phyloP scores from a whole-genome alignment of 2,329 filamentous ascomycete genomes.

The Biscogniauxia mediterranea region DNA sequence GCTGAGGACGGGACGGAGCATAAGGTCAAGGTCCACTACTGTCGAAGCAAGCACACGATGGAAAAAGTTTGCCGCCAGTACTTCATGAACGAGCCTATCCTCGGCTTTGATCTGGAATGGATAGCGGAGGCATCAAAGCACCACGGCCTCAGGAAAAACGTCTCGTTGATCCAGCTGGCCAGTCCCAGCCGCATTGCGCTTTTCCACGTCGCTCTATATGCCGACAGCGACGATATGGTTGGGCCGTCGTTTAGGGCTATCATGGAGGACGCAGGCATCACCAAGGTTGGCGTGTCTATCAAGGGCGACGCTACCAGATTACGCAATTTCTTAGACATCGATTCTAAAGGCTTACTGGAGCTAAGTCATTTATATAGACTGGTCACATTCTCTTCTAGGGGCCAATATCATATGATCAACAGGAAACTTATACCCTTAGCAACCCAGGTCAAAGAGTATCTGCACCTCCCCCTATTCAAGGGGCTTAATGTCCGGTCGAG shows the following conservation, averaged over 20 bases:
- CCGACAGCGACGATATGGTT: slow-evolving; percentile 56
- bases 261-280: slow-evolving; percentile 67
- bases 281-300: slow-evolving; percentile 77
- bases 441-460: slow-evolving; percentile 65
- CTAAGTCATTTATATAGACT: slow-evolving; percentile 79
- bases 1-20: slow-evolving; percentile 41
- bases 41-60: slow-evolving; percentile 62
- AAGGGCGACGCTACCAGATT: slow-evolving; percentile 69
- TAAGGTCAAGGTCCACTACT: slow-evolving; percentile 73
- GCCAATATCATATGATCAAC: slow-evolving; percentile 58
- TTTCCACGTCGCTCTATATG: slow-evolving; percentile 73
- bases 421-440: slow-evolving; percentile 65
- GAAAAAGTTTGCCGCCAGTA: slow-evolving; percentile 63
- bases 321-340: slow-evolving; percentile 61
- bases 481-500: slow-evolving; percentile 66
- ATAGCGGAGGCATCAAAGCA: slow-evolving; percentile 46
- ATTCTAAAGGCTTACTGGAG: slow-evolving; percentile 70
- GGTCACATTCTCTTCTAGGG: slow-evolving; percentile 61
- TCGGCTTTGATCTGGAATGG: slow-evolving; percentile 96
- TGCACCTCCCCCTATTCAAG: slow-evolving; percentile 75
- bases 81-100: slow-evolving; percentile 65
- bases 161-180: slow-evolving; percentile 82
- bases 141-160: slow-evolving; percentile 60
- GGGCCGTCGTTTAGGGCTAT: slow-evolving; percentile 68
- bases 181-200: slow-evolving; percentile 73